These are phyloP conservation scores for Rheum nobile DNA, from an alignment of 148 eudicot species.

Conservation along the genomic window DNA sequence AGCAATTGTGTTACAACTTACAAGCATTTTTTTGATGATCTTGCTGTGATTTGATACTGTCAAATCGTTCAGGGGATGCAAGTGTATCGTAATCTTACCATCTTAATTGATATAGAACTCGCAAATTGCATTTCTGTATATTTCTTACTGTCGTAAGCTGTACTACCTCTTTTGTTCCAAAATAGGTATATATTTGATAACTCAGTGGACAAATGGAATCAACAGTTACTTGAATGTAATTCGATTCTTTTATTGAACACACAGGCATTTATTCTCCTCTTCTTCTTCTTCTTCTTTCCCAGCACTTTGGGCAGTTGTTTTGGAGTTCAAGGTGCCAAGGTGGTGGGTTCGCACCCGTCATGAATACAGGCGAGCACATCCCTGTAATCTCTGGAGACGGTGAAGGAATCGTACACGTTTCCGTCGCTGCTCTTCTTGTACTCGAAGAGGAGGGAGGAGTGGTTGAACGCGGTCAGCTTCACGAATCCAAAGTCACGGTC, in stretches of 20 bases:
- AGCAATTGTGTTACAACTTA: not conserved
- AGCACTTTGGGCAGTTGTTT: too few species aligned
- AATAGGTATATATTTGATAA: too few species aligned
- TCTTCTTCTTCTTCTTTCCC: too few species aligned
- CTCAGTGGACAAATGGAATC: too few species aligned
- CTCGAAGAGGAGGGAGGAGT: constrained; percentile 64
- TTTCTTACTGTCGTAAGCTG: too few species aligned
- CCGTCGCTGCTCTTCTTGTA: constrained; percentile 87
- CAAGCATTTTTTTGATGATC: not conserved
- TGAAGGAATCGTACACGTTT: constrained; percentile 76
- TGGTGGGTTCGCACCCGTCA: constrained; percentile 43
- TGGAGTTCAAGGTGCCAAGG: constrained; percentile 31
- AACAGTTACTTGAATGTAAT: too few species aligned
- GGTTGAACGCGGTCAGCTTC: constrained; percentile 71
- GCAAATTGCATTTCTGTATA: too few species aligned
- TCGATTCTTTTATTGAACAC: too few species aligned
- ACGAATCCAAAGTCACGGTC: constrained; percentile 70
- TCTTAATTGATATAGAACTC: not conserved
- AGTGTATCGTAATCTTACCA: not conserved
- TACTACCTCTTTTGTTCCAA: too few species aligned
- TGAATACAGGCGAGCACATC: constrained; percentile 64
- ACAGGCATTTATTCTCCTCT: too few species aligned
- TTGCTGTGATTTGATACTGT: not conserved
- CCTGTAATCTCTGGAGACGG: constrained; percentile 72
- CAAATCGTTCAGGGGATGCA: not conserved